Percentiles rank a stretch among this genome's conserved stretches.
Conservation (phyloP, 2,329 filamentous ascomycete genomes). For the Fusarium siculi region DNA sequence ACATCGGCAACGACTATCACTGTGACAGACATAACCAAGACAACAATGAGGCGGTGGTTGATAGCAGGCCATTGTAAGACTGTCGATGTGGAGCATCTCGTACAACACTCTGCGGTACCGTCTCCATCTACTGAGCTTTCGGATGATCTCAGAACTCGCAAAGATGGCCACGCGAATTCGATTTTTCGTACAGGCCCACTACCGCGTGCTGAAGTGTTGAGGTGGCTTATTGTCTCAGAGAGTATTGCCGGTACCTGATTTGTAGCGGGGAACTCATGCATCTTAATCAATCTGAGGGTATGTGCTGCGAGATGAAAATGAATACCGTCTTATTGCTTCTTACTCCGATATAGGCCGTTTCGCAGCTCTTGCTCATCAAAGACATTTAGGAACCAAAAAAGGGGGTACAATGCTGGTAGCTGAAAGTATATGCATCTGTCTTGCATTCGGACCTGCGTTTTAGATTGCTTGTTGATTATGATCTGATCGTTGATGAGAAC, state of each 20-base stretch:
- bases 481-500: conserved; percentile 21
- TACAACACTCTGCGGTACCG: background rate
- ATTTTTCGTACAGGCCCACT: conserved; percentile 5
- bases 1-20: conserved; percentile 11
- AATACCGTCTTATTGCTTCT: background rate
- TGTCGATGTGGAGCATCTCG: background rate
- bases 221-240: conserved; percentile 26
- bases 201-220: conserved; percentile 13
- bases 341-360: background rate
- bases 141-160: conserved; percentile 9
- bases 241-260: background rate
- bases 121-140: background rate
- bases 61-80: conserved; percentile 4
- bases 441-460: conserved; percentile 2
- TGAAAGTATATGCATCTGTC: background rate
- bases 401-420: background rate
- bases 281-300: background rate
- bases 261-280: background rate
- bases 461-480: conserved; percentile 14
- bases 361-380: background rate
- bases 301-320: background rate
- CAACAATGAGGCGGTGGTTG: conserved; percentile 8
- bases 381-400: background rate
- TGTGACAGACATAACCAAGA: conserved; percentile 14
- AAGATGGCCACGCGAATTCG: conserved; percentile 5